Percentiles rank a stretch among this genome's conserved stretches.
phyloP scores from a whole-genome alignment of 2,329 filamentous ascomycete genomes.

The Colletotrichum sublineola region DNA sequence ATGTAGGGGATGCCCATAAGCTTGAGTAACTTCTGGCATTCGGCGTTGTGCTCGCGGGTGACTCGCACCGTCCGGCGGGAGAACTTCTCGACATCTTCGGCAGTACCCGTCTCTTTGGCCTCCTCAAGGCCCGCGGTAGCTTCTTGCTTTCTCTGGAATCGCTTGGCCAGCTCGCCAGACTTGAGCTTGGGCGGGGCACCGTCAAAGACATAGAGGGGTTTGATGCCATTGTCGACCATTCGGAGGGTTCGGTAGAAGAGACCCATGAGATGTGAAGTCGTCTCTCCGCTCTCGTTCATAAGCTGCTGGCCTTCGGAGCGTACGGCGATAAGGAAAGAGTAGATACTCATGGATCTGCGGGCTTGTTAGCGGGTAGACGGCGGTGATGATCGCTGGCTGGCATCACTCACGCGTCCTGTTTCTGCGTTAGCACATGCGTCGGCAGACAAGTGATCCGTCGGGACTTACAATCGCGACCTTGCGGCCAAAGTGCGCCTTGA shows the following conservation, averaged over 20 bases:
- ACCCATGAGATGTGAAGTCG: constrained; percentile 98
- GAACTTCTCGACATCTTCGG: constrained; percentile 98
- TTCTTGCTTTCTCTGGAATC: constrained; percentile 94
- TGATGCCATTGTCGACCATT: constrained; percentile 99
- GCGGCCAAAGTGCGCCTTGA: constrained; percentile 98
- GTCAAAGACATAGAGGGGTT: constrained; percentile 98
- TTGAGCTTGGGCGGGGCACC: constrained; percentile 97
- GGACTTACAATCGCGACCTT: constrained; percentile 93
- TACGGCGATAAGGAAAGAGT: constrained; percentile 98
- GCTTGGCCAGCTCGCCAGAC: constrained; percentile 95
- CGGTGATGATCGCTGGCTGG: too few relatives aligned
- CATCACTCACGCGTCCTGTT: constrained; percentile 69
- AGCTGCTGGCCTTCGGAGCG: constrained; percentile 97
- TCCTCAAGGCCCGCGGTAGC: constrained; percentile 92
- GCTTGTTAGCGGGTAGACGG: constrained; percentile 31
- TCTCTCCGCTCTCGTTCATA: constrained; percentile 94
- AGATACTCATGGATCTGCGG: constrained; percentile 93
- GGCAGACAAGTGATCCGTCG: background rate
- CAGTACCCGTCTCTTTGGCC: constrained; percentile 96
- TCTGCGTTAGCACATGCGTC: background rate
- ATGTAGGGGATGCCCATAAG: constrained; percentile 98
- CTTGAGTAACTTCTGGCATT: constrained; percentile 91
- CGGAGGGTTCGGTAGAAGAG: constrained; percentile 99
- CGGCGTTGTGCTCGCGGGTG: constrained; percentile 95
- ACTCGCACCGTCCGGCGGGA: constrained; percentile 92